phyloP scores from a whole-genome alignment of 2,329 filamentous ascomycete species.

The Purpureocillium takamizusanense region DNA sequence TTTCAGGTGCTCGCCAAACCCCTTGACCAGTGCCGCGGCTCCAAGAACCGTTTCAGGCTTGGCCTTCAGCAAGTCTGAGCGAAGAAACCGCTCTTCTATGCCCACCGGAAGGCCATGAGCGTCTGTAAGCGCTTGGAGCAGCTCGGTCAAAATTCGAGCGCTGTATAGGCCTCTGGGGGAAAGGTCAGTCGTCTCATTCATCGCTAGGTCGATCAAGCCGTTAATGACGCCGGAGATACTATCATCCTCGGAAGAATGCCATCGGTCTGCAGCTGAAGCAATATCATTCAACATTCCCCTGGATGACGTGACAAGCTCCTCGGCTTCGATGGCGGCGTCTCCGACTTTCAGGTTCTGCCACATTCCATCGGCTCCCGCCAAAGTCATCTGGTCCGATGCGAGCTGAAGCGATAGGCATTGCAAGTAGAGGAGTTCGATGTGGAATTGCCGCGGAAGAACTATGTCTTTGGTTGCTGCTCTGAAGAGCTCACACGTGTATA shows the following conservation, averaged over 20 bases:
- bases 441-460: slow-evolving; percentile 28
- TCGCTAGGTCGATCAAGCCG: slow-evolving; percentile 33
- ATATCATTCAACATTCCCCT: slow-evolving; percentile 26
- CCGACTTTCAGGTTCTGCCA: slow-evolving; percentile 32
- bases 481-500: slow-evolving; percentile 58
- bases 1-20: slow-evolving; percentile 40
- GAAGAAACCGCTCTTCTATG: slow-evolving; percentile 38
- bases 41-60: slow-evolving; percentile 36
- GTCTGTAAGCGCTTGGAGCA: slow-evolving; percentile 39
- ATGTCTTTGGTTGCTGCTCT: slow-evolving; percentile 27
- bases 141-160: slow-evolving; percentile 39
- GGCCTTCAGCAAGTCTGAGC: slow-evolving; percentile 36
- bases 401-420: slow-evolving; percentile 42
- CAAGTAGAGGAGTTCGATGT: slow-evolving; percentile 41
- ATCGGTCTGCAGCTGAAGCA: slow-evolving; percentile 22
- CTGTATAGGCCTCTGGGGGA: slow-evolving; percentile 41
- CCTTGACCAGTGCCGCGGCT: slow-evolving; percentile 40
- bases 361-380: slow-evolving; percentile 32
- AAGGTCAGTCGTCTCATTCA: slow-evolving; percentile 30
- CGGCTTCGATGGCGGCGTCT: slow-evolving; percentile 27
- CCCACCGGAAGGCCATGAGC: slow-evolving; percentile 33
- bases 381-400: slow-evolving; percentile 43
- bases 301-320: slow-evolving; percentile 32
- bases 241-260: slow-evolving; percentile 25
- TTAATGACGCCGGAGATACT: slow-evolving; percentile 27